Evolutionary conservation across 345 rosid genomes (phyloP).

Genomic region (Mercurialis annua): DNA sequence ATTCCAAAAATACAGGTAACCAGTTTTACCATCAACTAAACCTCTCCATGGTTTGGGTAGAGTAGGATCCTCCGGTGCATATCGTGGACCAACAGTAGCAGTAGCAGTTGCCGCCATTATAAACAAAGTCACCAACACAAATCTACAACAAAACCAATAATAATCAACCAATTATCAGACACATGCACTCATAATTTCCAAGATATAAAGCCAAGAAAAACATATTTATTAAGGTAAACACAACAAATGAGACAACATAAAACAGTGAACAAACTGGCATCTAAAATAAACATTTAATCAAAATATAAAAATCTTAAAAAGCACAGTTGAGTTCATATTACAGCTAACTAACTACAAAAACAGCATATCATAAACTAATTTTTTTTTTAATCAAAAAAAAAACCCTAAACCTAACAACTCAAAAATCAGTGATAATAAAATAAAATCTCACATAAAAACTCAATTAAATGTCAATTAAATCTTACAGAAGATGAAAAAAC

Average conservation of each 20-base stretch:
- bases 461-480: neutral
- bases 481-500: neutral
- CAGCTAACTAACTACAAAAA: neutral
- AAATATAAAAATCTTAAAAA: no score
- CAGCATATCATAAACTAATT: no score
- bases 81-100: constrained; percentile 56
- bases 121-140: constrained; percentile 3
- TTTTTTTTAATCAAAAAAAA: no score
- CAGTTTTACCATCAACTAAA: constrained; percentile 85
- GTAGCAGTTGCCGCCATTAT: constrained; percentile 54
- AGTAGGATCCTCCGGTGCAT: constrained; percentile 87
- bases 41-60: constrained; percentile 99
- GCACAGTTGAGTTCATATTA: no score
- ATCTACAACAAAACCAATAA: neutral
- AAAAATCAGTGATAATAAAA: no score
- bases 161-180: neutral
- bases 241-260: neutral
- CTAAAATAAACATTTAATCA: no score
- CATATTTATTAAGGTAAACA: neutral
- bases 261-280: no score
- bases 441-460: neutral
- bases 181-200: neutral
- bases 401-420: no score
- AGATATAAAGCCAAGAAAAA: neutral
- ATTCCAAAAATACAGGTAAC: constrained; percentile 93